Conservation (phyloP, 495 filamentous ascomycete genomes). For the Aspergillus saccharolyticus region DNA sequence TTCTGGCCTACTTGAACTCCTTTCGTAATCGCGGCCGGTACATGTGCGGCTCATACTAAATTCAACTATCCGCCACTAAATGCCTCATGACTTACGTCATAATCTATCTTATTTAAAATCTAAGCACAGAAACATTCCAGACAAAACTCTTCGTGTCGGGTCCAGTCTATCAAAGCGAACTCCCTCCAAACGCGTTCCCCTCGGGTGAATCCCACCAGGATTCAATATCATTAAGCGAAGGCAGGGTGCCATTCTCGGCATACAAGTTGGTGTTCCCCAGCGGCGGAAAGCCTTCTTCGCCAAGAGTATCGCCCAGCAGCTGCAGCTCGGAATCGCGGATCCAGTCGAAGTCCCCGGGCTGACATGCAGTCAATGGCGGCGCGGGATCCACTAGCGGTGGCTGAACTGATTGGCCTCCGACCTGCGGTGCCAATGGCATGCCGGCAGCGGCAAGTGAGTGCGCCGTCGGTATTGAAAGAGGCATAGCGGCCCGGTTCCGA, state of each 20-base stretch:
- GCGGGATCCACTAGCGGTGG: constrained; percentile 7
- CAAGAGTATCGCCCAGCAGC: constrained; percentile 27
- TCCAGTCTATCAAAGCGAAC: constrained; percentile 12
- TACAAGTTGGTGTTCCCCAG: constrained; percentile 18
- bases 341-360: constrained; percentile 33
- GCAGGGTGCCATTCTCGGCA: constrained; percentile 23
- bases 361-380: constrained; percentile 11
- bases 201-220: constrained; percentile 38
- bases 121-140: too few species aligned
- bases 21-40: too few species aligned
- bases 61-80: too few species aligned
- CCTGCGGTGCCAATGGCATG: constrained; percentile 6
- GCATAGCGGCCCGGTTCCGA: neutral
- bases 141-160: neutral
- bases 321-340: constrained; percentile 30
- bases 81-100: too few species aligned
- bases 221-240: constrained; percentile 35
- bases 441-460: constrained; percentile 5
- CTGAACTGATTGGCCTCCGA: neutral
- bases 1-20: too few species aligned
- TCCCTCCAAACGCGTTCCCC: constrained; percentile 17
- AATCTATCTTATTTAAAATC: too few species aligned
- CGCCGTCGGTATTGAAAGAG: constrained; percentile 3
- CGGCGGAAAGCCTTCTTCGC: constrained; percentile 11
- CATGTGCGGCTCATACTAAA: too few species aligned